A percentile compares a stretch with the other conserved stretches of the same genome.
These are phyloP conservation scores for Pholiota microspora DNA, from an alignment of 768 basidiomycete genomes.

Conservation along the genomic window DNA sequence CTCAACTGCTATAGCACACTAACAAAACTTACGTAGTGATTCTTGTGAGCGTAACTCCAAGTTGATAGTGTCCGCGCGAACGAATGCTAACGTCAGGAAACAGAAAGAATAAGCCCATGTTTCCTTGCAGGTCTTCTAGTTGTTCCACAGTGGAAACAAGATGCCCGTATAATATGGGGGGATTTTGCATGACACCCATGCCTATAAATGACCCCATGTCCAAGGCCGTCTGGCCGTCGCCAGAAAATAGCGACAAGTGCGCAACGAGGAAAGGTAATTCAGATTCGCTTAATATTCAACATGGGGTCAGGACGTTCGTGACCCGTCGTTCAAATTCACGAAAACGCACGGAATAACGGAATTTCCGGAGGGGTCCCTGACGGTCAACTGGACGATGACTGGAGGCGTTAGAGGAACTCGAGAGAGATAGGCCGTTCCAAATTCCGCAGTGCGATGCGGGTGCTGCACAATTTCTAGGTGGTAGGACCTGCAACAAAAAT, in stretches of 20 bases:
- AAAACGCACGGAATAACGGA: slow-evolving; percentile 73
- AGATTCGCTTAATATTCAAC: slow-evolving; percentile 54
- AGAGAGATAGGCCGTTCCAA: slow-evolving; percentile 69
- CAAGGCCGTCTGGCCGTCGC: slow-evolving; percentile 60
- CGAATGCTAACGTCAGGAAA: slow-evolving; percentile 91
- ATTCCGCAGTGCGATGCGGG: slow-evolving; percentile 79
- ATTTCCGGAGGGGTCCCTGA: slow-evolving; percentile 71
- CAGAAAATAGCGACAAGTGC: slow-evolving; percentile 72
- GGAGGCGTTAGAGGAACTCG: slow-evolving; percentile 85
- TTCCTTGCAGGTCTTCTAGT: slow-evolving; percentile 77
- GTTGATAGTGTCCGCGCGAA: slow-evolving; percentile 70
- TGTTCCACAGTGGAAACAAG: slow-evolving; percentile 81
- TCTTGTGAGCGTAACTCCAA: slow-evolving; percentile 71
- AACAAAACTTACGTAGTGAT: slow-evolving; percentile 64
- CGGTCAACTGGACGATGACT: slow-evolving; percentile 74
- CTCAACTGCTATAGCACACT: slow-evolving; percentile 3
- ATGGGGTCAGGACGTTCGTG: background rate
- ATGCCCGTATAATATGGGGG: slow-evolving; percentile 78
- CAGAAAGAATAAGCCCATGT: slow-evolving; percentile 81
- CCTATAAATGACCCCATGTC: slow-evolving; percentile 64
- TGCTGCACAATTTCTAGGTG: slow-evolving; percentile 86
- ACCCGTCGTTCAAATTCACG: background rate
- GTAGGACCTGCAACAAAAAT: slow-evolving; percentile 63
- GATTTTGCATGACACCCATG: slow-evolving; percentile 44
- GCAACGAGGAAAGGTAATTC: slow-evolving; percentile 89